phyloP scores from a whole-genome alignment of 768 basidiomycete genomes.

The Pisolithus tinctorius region DNA sequence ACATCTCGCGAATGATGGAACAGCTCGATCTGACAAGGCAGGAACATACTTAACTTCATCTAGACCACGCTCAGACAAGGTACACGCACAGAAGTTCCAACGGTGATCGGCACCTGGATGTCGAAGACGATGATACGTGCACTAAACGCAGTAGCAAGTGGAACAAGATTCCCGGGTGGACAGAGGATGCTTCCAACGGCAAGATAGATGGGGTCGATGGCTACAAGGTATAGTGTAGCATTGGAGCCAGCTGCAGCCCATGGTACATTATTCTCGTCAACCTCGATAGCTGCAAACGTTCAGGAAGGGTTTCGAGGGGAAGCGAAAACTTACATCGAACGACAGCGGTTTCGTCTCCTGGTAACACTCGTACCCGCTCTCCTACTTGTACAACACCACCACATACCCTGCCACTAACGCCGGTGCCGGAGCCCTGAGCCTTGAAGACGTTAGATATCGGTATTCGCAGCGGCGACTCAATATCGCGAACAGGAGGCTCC shows the following conservation, averaged over 20 bases:
- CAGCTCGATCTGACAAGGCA: slow-evolving; percentile 63
- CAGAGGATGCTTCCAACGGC: slow-evolving; percentile 88
- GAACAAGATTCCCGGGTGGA: slow-evolving; percentile 61
- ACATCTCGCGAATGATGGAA: slow-evolving; percentile 93
- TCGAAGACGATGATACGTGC: slow-evolving; percentile 95
- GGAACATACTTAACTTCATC: background rate
- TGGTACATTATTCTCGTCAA: slow-evolving; percentile 66
- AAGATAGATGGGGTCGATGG: slow-evolving; percentile 81
- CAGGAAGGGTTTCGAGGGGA: background rate
- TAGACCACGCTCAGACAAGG: background rate
- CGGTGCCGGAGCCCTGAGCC: slow-evolving; percentile 70
- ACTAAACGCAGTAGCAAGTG: slow-evolving; percentile 68
- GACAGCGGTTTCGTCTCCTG: slow-evolving; percentile 84
- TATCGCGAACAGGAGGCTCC: slow-evolving; percentile 74
- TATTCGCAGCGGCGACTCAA: slow-evolving; percentile 70
- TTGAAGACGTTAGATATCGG: slow-evolving; percentile 96
- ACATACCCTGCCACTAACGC: slow-evolving; percentile 77
- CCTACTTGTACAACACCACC: slow-evolving; percentile 91
- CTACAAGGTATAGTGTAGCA: slow-evolving; percentile 75
- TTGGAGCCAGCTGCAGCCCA: slow-evolving; percentile 93
- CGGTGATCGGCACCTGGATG: slow-evolving; percentile 79
- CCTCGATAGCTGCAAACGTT: slow-evolving; percentile 62
- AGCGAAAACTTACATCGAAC: slow-evolving; percentile 51
- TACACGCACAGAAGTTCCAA: slow-evolving; percentile 68
- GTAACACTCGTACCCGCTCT: slow-evolving; percentile 77